phyloP scores from a whole-genome alignment of 2,329 filamentous ascomycete species.

The Parascedosporium putredinis region DNA sequence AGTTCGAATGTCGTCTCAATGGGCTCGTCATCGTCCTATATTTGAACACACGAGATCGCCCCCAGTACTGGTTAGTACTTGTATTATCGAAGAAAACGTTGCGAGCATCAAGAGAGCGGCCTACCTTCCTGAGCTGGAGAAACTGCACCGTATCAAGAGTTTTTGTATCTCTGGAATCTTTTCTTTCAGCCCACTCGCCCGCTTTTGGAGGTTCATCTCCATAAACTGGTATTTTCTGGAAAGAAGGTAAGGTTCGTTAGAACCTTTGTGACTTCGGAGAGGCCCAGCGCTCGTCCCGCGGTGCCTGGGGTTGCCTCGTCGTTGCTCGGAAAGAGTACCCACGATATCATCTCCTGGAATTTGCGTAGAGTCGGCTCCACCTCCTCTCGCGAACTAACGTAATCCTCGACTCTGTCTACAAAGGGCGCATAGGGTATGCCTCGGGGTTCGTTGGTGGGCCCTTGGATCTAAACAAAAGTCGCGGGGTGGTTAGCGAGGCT shows the following conservation, averaged over 20 bases:
- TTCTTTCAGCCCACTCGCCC: conserved; percentile 71
- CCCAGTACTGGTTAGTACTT: too few species aligned
- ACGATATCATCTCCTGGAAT: conserved; percentile 94
- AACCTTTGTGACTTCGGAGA: too few species aligned
- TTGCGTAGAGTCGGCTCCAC: conserved; percentile 72
- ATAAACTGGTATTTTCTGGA: conserved; percentile 98
- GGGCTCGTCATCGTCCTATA: conserved; percentile 48
- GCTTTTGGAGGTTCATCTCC: conserved; percentile 84
- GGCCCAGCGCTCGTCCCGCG: too few species aligned
- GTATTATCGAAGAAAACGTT: too few species aligned
- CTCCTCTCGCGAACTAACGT: conserved; percentile 66
- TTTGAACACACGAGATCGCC: too few species aligned
- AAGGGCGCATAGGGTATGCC: conserved; percentile 79
- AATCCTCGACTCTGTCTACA: conserved; percentile 82
- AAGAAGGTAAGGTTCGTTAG: neutral
- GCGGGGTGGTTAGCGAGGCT: too few species aligned
- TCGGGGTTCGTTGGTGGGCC: conserved; percentile 59
- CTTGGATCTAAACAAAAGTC: conserved; percentile 26
- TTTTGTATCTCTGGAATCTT: conserved; percentile 98
- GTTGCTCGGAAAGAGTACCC: too few species aligned
- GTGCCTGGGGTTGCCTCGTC: too few species aligned
- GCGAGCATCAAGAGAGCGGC: conserved; percentile 11
- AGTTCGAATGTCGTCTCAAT: conserved; percentile 92
- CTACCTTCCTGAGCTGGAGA: conserved; percentile 63
- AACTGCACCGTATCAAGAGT: conserved; percentile 88